These are phyloP conservation scores for Avena sativa DNA, from an alignment of 176 grass and related monocot genomes.

Conservation along the genomic window DNA sequence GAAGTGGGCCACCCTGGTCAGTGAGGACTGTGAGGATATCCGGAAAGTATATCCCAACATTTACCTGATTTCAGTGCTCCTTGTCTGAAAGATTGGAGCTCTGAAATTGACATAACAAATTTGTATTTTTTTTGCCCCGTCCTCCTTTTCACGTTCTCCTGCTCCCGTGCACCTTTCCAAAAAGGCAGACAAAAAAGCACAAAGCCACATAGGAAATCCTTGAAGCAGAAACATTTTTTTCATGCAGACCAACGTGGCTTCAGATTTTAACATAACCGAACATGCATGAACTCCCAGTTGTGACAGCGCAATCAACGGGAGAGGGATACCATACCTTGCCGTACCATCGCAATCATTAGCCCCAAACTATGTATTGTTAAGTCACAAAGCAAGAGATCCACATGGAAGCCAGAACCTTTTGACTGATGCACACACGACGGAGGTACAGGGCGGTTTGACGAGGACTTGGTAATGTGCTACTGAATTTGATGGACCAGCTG, in stretches of 20 bases:
- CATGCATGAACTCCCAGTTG: background rate
- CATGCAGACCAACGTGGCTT: too few relatives aligned
- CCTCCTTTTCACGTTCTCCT: background rate
- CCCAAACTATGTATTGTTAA: background rate
- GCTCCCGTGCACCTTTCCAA: conserved; percentile 14
- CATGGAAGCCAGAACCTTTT: conserved; percentile 34
- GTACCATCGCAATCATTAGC: background rate
- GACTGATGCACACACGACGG: conserved; percentile 14
- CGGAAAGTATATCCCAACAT: too few relatives aligned
- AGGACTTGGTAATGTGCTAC: background rate
- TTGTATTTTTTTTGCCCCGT: background rate
- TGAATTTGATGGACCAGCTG: background rate
- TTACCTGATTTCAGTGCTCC: conserved; percentile 24
- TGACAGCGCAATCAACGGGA: background rate
- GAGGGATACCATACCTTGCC: background rate
- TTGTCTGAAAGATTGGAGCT: conserved; percentile 10
- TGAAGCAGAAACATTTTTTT: background rate
- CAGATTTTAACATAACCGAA: background rate
- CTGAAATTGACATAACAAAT: conserved; percentile 20
- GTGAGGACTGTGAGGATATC: too few relatives aligned
- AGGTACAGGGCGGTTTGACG: conserved; percentile 22
- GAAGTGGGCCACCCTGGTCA: too few relatives aligned
- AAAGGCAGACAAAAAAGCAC: conserved; percentile 43
- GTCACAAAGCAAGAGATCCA: conserved; percentile 24
- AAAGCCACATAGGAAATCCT: background rate